A percentile compares a stretch with the other conserved stretches of the same genome.
Evolutionary conservation across 2,329 filamentous ascomycete genomes (phyloP).

Genomic region (Metarhizium album): DNA sequence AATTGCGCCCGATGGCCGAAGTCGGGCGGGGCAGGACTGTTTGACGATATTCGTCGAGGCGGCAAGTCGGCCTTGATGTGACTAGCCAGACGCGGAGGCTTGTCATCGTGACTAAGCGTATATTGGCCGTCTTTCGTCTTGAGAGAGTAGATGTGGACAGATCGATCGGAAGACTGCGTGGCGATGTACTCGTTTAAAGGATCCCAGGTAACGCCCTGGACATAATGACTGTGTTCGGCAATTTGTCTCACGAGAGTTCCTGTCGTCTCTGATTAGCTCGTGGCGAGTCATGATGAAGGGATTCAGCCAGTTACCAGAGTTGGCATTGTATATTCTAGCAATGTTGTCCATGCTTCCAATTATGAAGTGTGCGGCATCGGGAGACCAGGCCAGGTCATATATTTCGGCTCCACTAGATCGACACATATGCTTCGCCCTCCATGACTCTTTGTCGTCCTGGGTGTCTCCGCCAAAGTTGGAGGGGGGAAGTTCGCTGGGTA

Average conservation of each 20-base stretch:
- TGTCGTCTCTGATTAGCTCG: slow-evolving; percentile 12
- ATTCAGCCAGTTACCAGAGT: slow-evolving; percentile 52
- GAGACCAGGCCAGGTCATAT: slow-evolving; percentile 97
- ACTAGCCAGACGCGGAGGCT: slow-evolving; percentile 71
- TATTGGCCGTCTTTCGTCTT: slow-evolving; percentile 96
- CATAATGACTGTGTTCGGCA: slow-evolving; percentile 94
- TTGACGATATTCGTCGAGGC: slow-evolving; percentile 76
- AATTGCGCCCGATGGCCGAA: slow-evolving; percentile 57
- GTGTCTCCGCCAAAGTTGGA: slow-evolving; percentile 70
- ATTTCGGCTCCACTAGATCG: slow-evolving; percentile 91
- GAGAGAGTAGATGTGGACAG: slow-evolving; percentile 92
- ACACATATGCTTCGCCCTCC: slow-evolving; percentile 97
- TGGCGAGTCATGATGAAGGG: background rate
- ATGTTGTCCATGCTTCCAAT: slow-evolving; percentile 99
- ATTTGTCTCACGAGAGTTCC: slow-evolving; percentile 74
- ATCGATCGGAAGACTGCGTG: slow-evolving; percentile 94
- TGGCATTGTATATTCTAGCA: slow-evolving; percentile 90
- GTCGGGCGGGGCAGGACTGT: slow-evolving; percentile 84
- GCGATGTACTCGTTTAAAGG: slow-evolving; percentile 96
- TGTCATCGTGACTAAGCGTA: slow-evolving; percentile 56
- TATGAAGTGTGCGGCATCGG: slow-evolving; percentile 92
- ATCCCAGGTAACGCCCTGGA: slow-evolving; percentile 97
- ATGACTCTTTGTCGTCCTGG: slow-evolving; percentile 89
- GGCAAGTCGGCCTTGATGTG: slow-evolving; percentile 80
- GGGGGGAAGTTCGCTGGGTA: slow-evolving; percentile 67